Evolutionary conservation across 148 eudicot genomes (phyloP).

Genomic region (Bassia scoparia): DNA sequence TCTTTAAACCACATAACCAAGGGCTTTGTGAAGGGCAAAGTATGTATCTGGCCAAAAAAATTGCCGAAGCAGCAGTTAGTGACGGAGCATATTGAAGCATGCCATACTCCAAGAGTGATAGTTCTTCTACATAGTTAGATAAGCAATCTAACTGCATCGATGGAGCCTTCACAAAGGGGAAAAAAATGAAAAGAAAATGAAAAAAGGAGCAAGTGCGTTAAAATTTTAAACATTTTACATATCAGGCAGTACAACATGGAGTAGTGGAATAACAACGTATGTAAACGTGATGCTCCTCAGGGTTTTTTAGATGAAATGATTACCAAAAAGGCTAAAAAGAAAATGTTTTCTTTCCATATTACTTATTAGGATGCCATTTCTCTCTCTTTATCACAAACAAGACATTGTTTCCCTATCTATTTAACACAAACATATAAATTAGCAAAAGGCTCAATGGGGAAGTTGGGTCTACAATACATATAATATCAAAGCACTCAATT

Average conservation of each 20-base stretch:
- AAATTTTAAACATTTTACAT: too few relatives aligned
- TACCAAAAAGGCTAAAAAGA: too few relatives aligned
- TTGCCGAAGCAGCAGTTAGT: slow-evolving; percentile 76
- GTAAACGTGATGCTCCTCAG: too few relatives aligned
- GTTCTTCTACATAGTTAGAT: slow-evolving; percentile 79
- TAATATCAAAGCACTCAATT: too few relatives aligned
- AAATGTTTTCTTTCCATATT: too few relatives aligned
- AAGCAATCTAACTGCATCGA: slow-evolving; percentile 77
- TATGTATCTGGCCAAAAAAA: slow-evolving; percentile 70
- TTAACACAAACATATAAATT: too few relatives aligned
- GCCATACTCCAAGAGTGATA: slow-evolving; percentile 77
- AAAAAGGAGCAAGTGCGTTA: not conserved
- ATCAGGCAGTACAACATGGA: slow-evolving; percentile 77
- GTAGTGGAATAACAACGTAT: too few relatives aligned
- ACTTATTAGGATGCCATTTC: too few relatives aligned
- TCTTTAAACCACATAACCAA: slow-evolving; percentile 52
- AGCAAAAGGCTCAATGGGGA: too few relatives aligned
- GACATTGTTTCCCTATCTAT: too few relatives aligned
- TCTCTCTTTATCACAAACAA: slow-evolving; percentile 24
- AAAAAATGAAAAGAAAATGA: not conserved
- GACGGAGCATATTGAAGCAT: slow-evolving; percentile 87
- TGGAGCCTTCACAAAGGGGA: slow-evolving; percentile 45
- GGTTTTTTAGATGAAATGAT: too few relatives aligned
- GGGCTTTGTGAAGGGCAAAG: slow-evolving; percentile 65
- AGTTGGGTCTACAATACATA: too few relatives aligned